Base-by-base conservation (phyloP, 306 rosid genomes). In the Acacia confusa region DNA sequence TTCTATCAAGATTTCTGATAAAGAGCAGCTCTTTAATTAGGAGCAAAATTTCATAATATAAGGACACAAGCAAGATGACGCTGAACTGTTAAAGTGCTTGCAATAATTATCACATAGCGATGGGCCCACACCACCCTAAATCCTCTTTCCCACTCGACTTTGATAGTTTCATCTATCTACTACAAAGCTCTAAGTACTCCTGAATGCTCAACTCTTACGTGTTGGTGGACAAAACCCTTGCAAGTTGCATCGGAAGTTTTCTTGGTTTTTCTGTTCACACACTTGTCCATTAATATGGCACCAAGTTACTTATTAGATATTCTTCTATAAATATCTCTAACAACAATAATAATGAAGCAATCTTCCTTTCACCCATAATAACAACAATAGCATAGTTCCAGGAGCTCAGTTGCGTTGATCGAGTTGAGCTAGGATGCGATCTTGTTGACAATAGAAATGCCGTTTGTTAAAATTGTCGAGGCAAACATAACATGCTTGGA, bases 41-140 rank as follows among this genome's bases (percentile, higher is more conserved):
- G 32, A 71, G 36, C n/a, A 34, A 80, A 73, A 64, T 27, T 41
- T 41, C 85, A 77, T 43, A 73, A 48, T 70, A 60, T 71, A 57
- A 22, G 78, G 86, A 86, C 82, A 80, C 53, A 32, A 43, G 70
- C 77, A 83, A 86, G 65, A 80, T 74, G 85, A 43, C 79, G 20
- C 41, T 50, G 6, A 57, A 57, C 15, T 22, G 22, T 53, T 53
- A 41, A 77, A 71, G 83, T 77, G 69, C 79, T 79, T 82, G 82
- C 88, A 82, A 79, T 9, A 47, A 40, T 24, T 16, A 55, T 79
- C 78, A 79, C 53, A 19, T 7, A 45, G 69, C 45, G 70, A 71
- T 27, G 64, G 80, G 64, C 74, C 84, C 82, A 43, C 81, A 24
- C 55, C 69, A 24, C 41, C 52, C 50, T 13, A 19, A 52, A 25